Evolutionary conservation across 2,329 filamentous ascomycete genomes (phyloP).

Genomic region (Parasarocladium wereldwijsianum): DNA sequence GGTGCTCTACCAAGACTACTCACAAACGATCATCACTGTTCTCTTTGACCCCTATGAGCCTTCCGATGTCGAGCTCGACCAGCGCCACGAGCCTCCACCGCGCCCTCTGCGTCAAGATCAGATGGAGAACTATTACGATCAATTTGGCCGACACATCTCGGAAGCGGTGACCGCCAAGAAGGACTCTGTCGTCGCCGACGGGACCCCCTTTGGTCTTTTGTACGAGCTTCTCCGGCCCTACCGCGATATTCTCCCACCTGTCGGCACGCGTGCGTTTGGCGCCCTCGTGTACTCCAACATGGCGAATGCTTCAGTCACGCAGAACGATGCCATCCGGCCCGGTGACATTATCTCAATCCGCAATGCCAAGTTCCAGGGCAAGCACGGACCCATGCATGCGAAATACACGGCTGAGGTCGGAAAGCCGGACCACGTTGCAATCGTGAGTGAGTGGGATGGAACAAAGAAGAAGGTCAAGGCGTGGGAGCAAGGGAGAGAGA

Average conservation of each 20-base stretch:
- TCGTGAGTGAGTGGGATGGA: conserved; percentile 95
- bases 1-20: conserved; percentile 91
- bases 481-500: conserved; percentile 91
- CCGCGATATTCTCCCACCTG: conserved; percentile 59
- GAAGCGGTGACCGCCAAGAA: conserved; percentile 58
- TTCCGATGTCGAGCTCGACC: conserved; percentile 60
- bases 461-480: conserved; percentile 94
- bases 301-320: conserved; percentile 80
- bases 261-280: conserved; percentile 82
- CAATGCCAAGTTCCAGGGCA: conserved; percentile 88
- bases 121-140: conserved; percentile 71
- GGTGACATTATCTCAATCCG: conserved; percentile 89
- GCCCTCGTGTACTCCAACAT: conserved; percentile 89
- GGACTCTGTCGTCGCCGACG: conserved; percentile 70
- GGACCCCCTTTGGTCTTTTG: conserved; percentile 64
- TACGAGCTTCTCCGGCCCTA: conserved; percentile 63
- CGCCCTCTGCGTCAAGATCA: conserved; percentile 77
- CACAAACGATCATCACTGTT: conserved; percentile 76
- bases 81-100: conserved; percentile 76
- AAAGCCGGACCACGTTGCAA: conserved; percentile 73
- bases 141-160: conserved; percentile 66
- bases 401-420: conserved; percentile 86
- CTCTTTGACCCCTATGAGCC: conserved; percentile 65
- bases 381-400: conserved; percentile 86
- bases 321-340: conserved; percentile 82